Base-by-base conservation (phyloP, 768 basidiomycete species). In the Amanita molliuscula region DNA sequence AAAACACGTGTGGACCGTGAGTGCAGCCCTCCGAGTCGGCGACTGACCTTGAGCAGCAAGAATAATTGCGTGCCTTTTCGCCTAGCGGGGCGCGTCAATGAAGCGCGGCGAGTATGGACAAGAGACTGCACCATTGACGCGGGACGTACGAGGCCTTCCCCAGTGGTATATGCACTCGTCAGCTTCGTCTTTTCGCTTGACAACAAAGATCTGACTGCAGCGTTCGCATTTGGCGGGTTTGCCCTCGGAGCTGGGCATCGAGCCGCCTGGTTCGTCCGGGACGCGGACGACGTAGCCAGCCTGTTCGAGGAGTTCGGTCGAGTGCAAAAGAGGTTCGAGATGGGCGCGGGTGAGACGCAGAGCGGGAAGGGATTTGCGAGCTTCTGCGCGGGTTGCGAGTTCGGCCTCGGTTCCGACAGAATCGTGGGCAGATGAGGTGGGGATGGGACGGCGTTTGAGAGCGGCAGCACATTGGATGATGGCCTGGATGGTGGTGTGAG, bases 1-100 rank as follows among this genome's bases (percentile, higher is more conserved):
- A 87, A 62, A 98, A 98, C 15, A 98, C 90, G 62, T 99, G 96
- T 3, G 81, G 80, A 1, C 93, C 91, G 44, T 72, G 73, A 9
- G 79, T 71, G 59, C 92, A 96, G 0, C 88, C 88, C 51, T 76
- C 76, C 31, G 73, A 70, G 21, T 82, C 74, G 8, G 69, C 67
- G 13, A 76, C 73, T 11, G 74, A 68, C 45, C 70, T 69, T n/a
- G 79, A 82, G 61, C 92, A 96, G 59, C 92, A 96, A n/a, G 73
- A 79, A 57, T 81, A 89, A 26, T 81, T 61, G 28, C 87, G 77
- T 38, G 77, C 67, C 57, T 75, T 81, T 61, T 91, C 78, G 36
- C 84, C 86, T 88, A 64, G 47, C 2, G 21, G 48, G 49, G 35
- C 45, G 41, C 47, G 54, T 50, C 10, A 53, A 45, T 47, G 20